Percentiles rank a stretch among this genome's conserved stretches.
Evolutionary conservation across 2,329 filamentous ascomycete genomes (phyloP).

Genomic region (Xylaria sp.): DNA sequence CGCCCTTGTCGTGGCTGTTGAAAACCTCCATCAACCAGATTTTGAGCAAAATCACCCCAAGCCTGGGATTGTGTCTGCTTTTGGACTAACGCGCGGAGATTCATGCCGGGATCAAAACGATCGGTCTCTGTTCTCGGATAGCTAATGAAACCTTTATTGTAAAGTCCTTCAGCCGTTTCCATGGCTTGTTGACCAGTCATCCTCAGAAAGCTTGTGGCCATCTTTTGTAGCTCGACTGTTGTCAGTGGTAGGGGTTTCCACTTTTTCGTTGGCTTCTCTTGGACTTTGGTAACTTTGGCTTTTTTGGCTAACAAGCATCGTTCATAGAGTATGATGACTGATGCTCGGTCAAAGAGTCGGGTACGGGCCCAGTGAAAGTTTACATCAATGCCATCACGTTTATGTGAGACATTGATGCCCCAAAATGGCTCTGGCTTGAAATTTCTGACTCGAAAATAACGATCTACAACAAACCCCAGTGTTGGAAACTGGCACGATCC

Average conservation of each 20-base stretch:
- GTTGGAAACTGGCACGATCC: slow-evolving; percentile 97
- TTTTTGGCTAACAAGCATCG: slow-evolving; percentile 79
- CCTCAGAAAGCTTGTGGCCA: slow-evolving; percentile 86
- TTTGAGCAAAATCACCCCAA: slow-evolving; percentile 86
- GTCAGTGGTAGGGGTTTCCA: slow-evolving; percentile 94
- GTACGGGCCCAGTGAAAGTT: slow-evolving; percentile 85
- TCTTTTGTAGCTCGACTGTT: slow-evolving; percentile 96
- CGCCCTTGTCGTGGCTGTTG: slow-evolving; percentile 82
- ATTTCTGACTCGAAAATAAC: slow-evolving; percentile 92
- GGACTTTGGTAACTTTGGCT: slow-evolving; percentile 84
- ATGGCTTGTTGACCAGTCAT: slow-evolving; percentile 93
- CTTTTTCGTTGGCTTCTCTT: slow-evolving; percentile 91
- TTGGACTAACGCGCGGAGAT: slow-evolving; percentile 80
- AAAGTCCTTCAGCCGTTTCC: slow-evolving; percentile 85
- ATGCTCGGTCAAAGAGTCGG: slow-evolving; percentile 87
- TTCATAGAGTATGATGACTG: slow-evolving; percentile 85
- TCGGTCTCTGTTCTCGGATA: slow-evolving; percentile 98
- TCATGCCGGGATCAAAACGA: slow-evolving; percentile 90
- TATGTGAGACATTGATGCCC: slow-evolving; percentile 86
- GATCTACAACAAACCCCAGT: slow-evolving; percentile 94
- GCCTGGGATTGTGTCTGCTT: slow-evolving; percentile 81
- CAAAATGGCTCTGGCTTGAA: slow-evolving; percentile 95
- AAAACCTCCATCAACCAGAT: slow-evolving; percentile 79
- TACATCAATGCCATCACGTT: slow-evolving; percentile 79
- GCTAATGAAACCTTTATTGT: slow-evolving; percentile 95